Evolutionary conservation across 2,329 filamentous ascomycete genomes (phyloP).

Genomic region (Colletotrichum magnum): DNA sequence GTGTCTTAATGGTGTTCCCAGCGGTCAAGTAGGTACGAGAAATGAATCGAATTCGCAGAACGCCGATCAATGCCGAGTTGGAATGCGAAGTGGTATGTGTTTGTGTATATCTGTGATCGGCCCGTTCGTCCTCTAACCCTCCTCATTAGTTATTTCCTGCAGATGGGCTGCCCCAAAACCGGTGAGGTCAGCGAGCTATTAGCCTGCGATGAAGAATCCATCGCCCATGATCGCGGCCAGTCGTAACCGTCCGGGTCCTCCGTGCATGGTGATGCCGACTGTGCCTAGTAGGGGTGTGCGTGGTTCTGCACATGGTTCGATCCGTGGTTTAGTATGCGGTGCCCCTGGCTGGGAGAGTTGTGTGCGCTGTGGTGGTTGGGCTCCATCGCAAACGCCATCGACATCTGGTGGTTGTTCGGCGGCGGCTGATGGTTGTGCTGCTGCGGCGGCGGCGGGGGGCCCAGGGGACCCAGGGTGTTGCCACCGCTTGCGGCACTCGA

Average conservation of each 20-base stretch:
- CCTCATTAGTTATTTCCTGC: not conserved
- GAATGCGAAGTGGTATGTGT: slow-evolving; percentile 25
- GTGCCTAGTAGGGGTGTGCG: slow-evolving; percentile 20
- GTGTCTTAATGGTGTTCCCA: not conserved
- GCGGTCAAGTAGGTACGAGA: slow-evolving; percentile 30
- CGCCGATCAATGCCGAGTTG: slow-evolving; percentile 21
- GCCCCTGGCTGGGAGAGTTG: slow-evolving; percentile 29
- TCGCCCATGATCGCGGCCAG: too few relatives aligned
- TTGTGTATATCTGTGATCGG: slow-evolving; percentile 5
- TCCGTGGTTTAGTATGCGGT: slow-evolving; percentile 26
- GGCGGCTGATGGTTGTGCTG: slow-evolving; percentile 2
- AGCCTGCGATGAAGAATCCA: too few relatives aligned
- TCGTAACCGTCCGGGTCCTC: too few relatives aligned
- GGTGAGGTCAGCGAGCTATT: too few relatives aligned
- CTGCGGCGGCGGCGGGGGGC: slow-evolving; percentile 17
- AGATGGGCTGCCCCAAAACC: not conserved
- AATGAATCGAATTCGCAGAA: slow-evolving; percentile 37
- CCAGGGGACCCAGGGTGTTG: slow-evolving; percentile 13
- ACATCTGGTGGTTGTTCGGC: slow-evolving; percentile 22
- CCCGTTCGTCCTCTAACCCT: slow-evolving; percentile 4
- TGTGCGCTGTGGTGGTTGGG: slow-evolving; percentile 34
- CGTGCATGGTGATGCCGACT: not conserved
- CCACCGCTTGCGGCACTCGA: slow-evolving; percentile 54
- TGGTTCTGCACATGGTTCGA: slow-evolving; percentile 15
- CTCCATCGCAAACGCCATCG: slow-evolving; percentile 29